Conservation (phyloP, 2,329 filamentous ascomycete genomes). For the Pezicula neosporulosa region DNA sequence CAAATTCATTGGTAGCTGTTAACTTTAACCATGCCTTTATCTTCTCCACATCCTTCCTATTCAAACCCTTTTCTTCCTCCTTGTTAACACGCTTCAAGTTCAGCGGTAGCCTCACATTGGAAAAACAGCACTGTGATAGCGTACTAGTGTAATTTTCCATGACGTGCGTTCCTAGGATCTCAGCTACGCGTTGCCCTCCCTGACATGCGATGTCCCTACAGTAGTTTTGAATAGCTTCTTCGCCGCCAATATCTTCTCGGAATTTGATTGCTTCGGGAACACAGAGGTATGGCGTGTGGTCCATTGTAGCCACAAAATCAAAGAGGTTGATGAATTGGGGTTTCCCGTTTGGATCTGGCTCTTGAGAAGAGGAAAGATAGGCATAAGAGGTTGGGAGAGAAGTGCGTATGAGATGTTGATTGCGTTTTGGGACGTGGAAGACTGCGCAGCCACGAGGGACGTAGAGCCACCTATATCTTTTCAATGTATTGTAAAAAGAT, state of each 20-base stretch:
- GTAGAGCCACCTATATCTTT: slow-evolving; percentile 60
- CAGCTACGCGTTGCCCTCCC: slow-evolving; percentile 58
- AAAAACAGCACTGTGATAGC: too few relatives aligned
- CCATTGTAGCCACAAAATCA: slow-evolving; percentile 72
- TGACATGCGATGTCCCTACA: slow-evolving; percentile 57
- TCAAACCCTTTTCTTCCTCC: too few relatives aligned
- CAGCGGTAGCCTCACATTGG: too few relatives aligned
- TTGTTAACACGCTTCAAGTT: too few relatives aligned
- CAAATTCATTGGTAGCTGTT: too few relatives aligned
- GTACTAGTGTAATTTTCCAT: too few relatives aligned
- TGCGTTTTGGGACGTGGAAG: slow-evolving; percentile 74
- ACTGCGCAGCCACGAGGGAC: slow-evolving; percentile 78
- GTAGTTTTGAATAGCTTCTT: slow-evolving; percentile 64
- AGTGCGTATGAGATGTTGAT: slow-evolving; percentile 71
- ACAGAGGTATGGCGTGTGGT: slow-evolving; percentile 69
- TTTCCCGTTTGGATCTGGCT: slow-evolving; percentile 31
- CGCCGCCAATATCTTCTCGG: slow-evolving; percentile 64
- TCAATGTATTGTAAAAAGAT: not conserved
- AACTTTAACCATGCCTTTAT: too few relatives aligned
- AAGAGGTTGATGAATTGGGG: slow-evolving; percentile 67
- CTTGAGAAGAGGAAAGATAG: slow-evolving; percentile 39
- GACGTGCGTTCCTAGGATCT: slow-evolving; percentile 55
- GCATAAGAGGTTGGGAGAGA: slow-evolving; percentile 80
- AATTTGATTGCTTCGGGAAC: slow-evolving; percentile 71
- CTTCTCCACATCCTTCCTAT: too few relatives aligned